phyloP scores from a whole-genome alignment of 2,329 filamentous ascomycete species.

The Sclerotinia sclerotiorum region DNA sequence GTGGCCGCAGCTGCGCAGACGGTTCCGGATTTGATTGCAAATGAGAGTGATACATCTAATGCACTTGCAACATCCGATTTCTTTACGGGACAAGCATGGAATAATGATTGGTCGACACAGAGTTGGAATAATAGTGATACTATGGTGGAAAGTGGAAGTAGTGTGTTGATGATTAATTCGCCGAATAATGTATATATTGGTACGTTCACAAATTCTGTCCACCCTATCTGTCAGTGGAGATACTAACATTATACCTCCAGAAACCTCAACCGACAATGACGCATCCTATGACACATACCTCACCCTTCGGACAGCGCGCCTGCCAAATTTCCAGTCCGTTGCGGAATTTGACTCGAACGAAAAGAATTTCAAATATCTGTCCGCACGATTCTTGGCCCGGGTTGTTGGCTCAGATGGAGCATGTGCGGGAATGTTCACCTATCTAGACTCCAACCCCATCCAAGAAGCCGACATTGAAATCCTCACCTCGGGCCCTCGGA shows the following conservation, averaged over 20 bases:
- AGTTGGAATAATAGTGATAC: conserved; percentile 38
- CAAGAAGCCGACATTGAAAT: conserved; percentile 41
- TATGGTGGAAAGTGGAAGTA: conserved; percentile 27
- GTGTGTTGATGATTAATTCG: conserved; percentile 36
- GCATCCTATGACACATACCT: conserved; percentile 35
- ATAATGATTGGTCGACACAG: conserved; percentile 36
- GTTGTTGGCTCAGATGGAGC: conserved; percentile 37
- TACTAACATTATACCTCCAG: conserved; percentile 15
- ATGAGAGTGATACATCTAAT: conserved; percentile 26
- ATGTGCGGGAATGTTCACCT: conserved; percentile 40
- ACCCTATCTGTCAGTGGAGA: not conserved
- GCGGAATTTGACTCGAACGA: conserved; percentile 37
- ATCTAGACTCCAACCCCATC: conserved; percentile 29
- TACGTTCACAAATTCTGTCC: conserved; percentile 15
- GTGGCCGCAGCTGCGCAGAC: conserved; percentile 23
- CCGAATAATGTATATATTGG: conserved; percentile 39
- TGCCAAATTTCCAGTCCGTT: conserved; percentile 35
- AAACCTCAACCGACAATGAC: conserved; percentile 29
- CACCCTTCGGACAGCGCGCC: conserved; percentile 38
- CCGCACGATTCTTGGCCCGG: conserved; percentile 36
- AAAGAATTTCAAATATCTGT: conserved; percentile 37
- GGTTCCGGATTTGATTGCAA: conserved; percentile 28
- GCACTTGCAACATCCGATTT: conserved; percentile 32
- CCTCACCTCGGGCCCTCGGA: conserved; percentile 34
- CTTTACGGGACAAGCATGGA: conserved; percentile 33